phyloP scores from a whole-genome alignment of 2,329 filamentous ascomycete species.

The Onygenales sp. region DNA sequence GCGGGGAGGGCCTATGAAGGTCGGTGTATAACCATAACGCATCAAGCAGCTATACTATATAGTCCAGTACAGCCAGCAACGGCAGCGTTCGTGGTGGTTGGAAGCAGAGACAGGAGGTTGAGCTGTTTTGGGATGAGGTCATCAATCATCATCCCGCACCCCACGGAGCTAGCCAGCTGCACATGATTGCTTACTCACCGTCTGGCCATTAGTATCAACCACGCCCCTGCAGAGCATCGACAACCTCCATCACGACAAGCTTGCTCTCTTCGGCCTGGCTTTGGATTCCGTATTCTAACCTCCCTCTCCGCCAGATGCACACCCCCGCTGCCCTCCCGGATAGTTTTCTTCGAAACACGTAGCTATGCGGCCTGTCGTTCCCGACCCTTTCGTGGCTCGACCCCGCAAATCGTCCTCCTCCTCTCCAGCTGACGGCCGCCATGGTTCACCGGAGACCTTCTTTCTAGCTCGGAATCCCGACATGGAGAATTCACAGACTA shows the following conservation, averaged over 20 bases:
- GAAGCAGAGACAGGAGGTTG: too few species aligned
- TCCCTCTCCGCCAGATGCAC: background rate
- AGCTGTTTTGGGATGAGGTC: too few species aligned
- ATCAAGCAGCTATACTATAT: too few species aligned
- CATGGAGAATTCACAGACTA: constrained; percentile 29
- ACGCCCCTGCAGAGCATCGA: too few species aligned
- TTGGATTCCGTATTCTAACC: background rate
- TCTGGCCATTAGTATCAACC: too few species aligned
- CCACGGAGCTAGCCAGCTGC: too few species aligned
- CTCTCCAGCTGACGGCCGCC: constrained; percentile 25
- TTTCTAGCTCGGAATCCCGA: constrained; percentile 49
- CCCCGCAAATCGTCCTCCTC: constrained; percentile 26
- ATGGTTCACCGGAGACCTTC: constrained; percentile 45
- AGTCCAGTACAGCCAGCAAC: too few species aligned
- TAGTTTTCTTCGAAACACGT: background rate
- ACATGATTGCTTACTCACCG: too few species aligned
- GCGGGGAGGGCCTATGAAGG: too few species aligned
- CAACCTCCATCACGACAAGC: background rate
- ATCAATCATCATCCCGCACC: too few species aligned
- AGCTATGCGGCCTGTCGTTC: constrained; percentile 28
- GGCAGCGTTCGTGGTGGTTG: too few species aligned
- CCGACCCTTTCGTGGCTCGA: constrained; percentile 22
- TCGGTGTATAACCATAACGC: too few species aligned
- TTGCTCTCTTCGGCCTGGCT: background rate
- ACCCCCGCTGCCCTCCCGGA: background rate